Percentiles rank a stretch among this genome's conserved stretches.
These are phyloP conservation scores for Solanum appendiculatum DNA, from an alignment of 257 asterid genomes.

Conservation along the genomic window DNA sequence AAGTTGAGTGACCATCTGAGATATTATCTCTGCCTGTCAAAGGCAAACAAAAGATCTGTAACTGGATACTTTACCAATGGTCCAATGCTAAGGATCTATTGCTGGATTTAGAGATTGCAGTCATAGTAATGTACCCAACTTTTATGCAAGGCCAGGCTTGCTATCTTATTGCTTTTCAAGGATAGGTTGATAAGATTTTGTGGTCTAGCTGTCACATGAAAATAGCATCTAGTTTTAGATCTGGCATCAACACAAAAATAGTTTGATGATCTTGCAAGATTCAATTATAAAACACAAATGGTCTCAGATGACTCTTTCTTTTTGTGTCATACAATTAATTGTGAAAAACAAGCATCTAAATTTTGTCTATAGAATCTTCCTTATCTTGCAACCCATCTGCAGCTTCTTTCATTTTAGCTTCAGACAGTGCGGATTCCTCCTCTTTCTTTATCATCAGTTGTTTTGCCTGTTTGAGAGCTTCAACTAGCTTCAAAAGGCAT, in stretches of 20 bases:
- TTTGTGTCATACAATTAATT: background rate
- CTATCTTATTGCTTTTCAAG: background rate
- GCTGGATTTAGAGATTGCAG: background rate
- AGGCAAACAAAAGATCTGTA: background rate
- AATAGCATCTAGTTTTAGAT: background rate
- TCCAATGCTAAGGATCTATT: background rate
- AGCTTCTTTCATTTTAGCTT: background rate
- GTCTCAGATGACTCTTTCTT: background rate
- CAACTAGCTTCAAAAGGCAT: constrained; percentile 7
- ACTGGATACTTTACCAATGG: background rate
- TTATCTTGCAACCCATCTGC: background rate
- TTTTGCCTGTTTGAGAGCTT: constrained; percentile 2
- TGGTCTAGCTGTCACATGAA: background rate
- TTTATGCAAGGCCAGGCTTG: background rate
- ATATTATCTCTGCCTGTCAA: no score
- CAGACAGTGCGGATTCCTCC: background rate
- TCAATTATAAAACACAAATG: background rate
- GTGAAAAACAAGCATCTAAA: background rate
- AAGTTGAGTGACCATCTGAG: no score
- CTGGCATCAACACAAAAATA: background rate
- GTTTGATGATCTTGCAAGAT: background rate
- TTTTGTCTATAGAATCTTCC: background rate
- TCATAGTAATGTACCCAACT: background rate
- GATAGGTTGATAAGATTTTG: background rate
- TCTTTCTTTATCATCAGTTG: background rate